Evolutionary conservation across 768 basidiomycete genomes (phyloP).

Genomic region (Boletus subcaerulescens): DNA sequence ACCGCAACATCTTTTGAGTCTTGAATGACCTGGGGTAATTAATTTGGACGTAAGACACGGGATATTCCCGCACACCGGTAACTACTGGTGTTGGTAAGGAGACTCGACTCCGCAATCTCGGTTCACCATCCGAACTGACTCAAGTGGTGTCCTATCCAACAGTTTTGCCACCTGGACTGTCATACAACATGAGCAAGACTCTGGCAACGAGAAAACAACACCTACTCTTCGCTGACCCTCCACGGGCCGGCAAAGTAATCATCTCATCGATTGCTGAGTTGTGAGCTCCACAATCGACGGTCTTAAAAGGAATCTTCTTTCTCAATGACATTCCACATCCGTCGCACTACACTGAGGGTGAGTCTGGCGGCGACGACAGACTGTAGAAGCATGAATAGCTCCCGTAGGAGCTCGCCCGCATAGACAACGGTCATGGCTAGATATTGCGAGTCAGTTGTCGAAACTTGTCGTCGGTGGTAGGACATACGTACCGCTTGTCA

Average conservation of each 20-base stretch:
- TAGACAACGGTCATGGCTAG: conserved; percentile 20
- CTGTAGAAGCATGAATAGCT: not conserved
- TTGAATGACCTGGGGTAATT: conserved; percentile 38
- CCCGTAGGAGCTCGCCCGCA: not conserved
- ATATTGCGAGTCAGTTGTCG: conserved; percentile 1
- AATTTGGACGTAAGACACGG: conserved; percentile 30
- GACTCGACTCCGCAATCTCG: conserved; percentile 4
- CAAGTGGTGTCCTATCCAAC: conserved; percentile 7
- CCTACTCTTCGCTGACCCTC: conserved; percentile 24
- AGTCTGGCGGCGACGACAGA: not conserved
- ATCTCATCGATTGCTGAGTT: conserved; percentile 19
- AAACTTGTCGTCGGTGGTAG: not conserved
- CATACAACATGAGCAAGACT: not conserved
- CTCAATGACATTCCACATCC: conserved; percentile 15
- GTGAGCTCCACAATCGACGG: conserved; percentile 10
- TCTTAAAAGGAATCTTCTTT: conserved; percentile 3
- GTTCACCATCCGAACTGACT: not conserved
- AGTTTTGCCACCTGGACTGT: conserved; percentile 13
- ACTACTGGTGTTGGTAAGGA: conserved; percentile 11
- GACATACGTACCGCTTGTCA: conserved; percentile 7
- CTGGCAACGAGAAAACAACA: accelerated
- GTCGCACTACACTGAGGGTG: conserved; percentile 1
- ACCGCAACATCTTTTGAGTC: conserved; percentile 22
- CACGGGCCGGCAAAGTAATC: conserved; percentile 16
- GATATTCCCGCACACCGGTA: conserved; percentile 24